Percentiles rank a stretch among this genome's conserved stretches.
These are phyloP conservation scores for Echinosophora koreensis DNA, from an alignment of 306 rosid genomes.

Conservation along the genomic window DNA sequence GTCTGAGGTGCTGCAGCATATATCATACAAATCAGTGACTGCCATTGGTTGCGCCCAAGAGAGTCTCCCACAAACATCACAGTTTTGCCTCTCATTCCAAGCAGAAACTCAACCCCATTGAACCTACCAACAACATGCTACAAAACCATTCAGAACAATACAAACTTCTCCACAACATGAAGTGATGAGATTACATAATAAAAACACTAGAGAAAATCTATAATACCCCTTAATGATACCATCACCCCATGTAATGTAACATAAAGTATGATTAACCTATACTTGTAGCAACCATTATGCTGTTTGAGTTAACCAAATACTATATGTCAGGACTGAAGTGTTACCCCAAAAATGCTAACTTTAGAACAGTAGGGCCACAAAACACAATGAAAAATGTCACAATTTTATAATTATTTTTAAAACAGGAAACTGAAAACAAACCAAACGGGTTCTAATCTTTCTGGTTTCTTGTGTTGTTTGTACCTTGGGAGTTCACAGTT, in stretches of 20 bases:
- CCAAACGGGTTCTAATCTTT: neutral
- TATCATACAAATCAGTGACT: constrained; percentile 85
- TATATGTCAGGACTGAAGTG: too few relatives aligned
- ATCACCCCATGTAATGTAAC: too few relatives aligned
- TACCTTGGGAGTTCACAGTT: constrained; percentile 98
- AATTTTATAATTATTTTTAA: too few relatives aligned
- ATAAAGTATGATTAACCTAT: too few relatives aligned
- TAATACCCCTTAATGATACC: neutral
- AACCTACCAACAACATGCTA: constrained; percentile 78
- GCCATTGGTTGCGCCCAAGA: constrained; percentile 92
- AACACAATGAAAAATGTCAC: too few relatives aligned
- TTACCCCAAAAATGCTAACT: neutral
- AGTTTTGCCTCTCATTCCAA: constrained; percentile 78
- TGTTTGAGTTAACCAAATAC: too few relatives aligned
- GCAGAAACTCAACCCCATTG: constrained; percentile 82
- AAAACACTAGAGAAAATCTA: neutral
- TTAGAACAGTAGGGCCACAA: neutral
- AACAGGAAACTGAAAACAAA: too few relatives aligned
- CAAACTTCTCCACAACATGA: constrained; percentile 1
- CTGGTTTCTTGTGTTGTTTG: neutral
- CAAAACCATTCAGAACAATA: constrained; percentile 50
- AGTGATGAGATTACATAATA: neutral
- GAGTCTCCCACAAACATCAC: constrained; percentile 96
- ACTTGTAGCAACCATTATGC: too few relatives aligned
- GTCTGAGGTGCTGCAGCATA: constrained; percentile 67